These are phyloP conservation scores for Cryomyces minteri DNA, from an alignment of 495 filamentous ascomycete species.

Conservation along the genomic window DNA sequence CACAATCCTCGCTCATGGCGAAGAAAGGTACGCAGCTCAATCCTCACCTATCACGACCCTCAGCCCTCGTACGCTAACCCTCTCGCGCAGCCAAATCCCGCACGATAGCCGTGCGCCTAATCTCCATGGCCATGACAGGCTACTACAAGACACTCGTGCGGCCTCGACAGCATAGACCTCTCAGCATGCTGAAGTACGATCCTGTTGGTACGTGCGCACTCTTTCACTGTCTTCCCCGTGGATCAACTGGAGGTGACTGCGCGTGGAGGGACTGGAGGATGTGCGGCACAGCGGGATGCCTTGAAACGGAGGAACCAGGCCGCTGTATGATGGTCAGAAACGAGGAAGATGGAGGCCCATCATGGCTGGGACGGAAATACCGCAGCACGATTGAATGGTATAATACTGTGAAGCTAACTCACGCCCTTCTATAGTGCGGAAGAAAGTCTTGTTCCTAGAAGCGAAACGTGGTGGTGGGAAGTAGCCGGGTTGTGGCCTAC, in stretches of 20 bases:
- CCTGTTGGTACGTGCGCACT: constrained; percentile 59
- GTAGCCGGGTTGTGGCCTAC: too few relatives aligned
- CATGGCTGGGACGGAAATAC: background rate
- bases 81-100: constrained; percentile 61
- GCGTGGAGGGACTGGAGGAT: background rate
- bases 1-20: too few relatives aligned
- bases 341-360: background rate
- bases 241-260: background rate
- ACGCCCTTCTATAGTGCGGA: constrained; percentile 34
- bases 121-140: constrained; percentile 98
- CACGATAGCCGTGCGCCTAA: constrained; percentile 75
- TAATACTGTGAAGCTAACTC: background rate
- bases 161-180: constrained; percentile 58
- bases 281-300: background rate
- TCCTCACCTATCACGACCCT: too few relatives aligned
- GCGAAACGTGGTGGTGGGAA: constrained; percentile 38
- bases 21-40: too few relatives aligned
- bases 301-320: too few relatives aligned
- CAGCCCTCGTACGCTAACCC: too few relatives aligned
- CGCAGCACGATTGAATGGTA: background rate
- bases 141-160: constrained; percentile 84
- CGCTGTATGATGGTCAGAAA: too few relatives aligned
- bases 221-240: background rate
- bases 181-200: constrained; percentile 98
- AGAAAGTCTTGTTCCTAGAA: constrained; percentile 85